Evolutionary conservation across 2,329 filamentous ascomycete genomes (phyloP).

Genomic region (Beauveria sp.): DNA sequence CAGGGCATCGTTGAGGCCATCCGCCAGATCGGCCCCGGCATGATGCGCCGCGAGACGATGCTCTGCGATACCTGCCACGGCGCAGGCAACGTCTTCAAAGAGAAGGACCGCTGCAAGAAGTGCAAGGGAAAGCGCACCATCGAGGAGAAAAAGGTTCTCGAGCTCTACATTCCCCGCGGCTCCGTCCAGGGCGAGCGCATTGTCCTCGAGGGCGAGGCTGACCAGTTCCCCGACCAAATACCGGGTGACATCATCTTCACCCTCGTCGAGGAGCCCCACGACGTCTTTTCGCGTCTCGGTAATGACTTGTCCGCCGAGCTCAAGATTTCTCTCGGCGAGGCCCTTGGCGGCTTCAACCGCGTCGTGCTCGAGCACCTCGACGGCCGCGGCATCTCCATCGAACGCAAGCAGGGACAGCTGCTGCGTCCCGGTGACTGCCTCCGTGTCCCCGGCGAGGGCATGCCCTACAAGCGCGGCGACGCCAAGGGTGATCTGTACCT

Average conservation of each 20-base stretch:
- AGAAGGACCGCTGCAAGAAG: conserved; percentile 98
- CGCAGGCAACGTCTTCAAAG: conserved; percentile 79
- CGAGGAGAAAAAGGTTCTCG: conserved; percentile 86
- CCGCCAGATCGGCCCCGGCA: conserved; percentile 76
- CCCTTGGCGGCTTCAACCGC: conserved; percentile 80
- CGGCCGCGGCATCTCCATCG: conserved; percentile 78
- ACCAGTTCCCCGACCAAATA: conserved; percentile 81
- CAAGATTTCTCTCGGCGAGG: conserved; percentile 73
- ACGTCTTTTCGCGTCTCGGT: conserved; percentile 73
- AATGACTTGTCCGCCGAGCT: conserved; percentile 78
- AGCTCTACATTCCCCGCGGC: conserved; percentile 91
- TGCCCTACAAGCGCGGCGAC: conserved; percentile 86
- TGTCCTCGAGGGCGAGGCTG: conserved; percentile 84
- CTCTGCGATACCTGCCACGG: conserved; percentile 79
- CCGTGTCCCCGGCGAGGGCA: conserved; percentile 83
- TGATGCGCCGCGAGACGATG: conserved; percentile 74
- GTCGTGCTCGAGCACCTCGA: conserved; percentile 90
- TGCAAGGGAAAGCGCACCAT: conserved; percentile 89
- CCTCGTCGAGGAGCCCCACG: conserved; percentile 73
- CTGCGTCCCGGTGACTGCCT: conserved; percentile 77
- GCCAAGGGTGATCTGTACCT: conserved; percentile 81
- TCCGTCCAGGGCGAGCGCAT: conserved; percentile 84
- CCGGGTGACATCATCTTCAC: conserved; percentile 93
- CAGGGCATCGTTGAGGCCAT: conserved; percentile 69
- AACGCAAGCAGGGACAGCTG: conserved; percentile 73